Percentiles rank a stretch among this genome's conserved stretches.
Conservation (phyloP, 1,284 basidiomycete species). For the Pholiota adiposa region DNA sequence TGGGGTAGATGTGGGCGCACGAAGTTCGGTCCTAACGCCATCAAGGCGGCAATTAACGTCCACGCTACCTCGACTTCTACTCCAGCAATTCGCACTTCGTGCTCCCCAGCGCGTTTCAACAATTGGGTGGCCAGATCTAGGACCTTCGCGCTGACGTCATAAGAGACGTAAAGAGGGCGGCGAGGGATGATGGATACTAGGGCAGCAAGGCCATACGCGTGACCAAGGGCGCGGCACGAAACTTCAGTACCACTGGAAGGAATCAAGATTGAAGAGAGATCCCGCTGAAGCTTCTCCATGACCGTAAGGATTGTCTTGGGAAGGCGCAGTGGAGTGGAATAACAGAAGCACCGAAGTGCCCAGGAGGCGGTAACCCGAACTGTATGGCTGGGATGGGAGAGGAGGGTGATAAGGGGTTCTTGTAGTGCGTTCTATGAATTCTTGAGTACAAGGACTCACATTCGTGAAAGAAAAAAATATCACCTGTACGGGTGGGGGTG, state of each 20-base stretch:
- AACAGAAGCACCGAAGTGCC: conserved; percentile 90
- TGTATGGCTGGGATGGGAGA: conserved; percentile 87
- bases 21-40: conserved; percentile 93
- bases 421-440: conserved; percentile 75
- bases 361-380: conserved; percentile 88
- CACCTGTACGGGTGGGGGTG: conserved; percentile 86
- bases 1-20: conserved; percentile 92
- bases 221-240: conserved; percentile 78
- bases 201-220: conserved; percentile 87
- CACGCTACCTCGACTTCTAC: conserved; percentile 95
- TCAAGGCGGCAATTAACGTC: conserved; percentile 89
- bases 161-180: conserved; percentile 92
- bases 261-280: conserved; percentile 70
- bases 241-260: conserved; percentile 79
- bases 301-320: conserved; percentile 79
- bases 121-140: conserved; percentile 91
- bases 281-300: conserved; percentile 83
- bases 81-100: conserved; percentile 82
- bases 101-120: conserved; percentile 90
- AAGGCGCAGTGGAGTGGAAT: conserved; percentile 84
- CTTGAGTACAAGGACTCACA: background rate
- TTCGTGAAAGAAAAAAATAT: conserved; percentile 12
- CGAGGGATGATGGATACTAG: conserved; percentile 87
- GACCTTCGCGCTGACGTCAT: conserved; percentile 90
- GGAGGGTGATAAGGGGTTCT: conserved; percentile 85